phyloP scores from a whole-genome alignment of 1,139 yeast genomes.

The Debaryomyces robertsiae region DNA sequence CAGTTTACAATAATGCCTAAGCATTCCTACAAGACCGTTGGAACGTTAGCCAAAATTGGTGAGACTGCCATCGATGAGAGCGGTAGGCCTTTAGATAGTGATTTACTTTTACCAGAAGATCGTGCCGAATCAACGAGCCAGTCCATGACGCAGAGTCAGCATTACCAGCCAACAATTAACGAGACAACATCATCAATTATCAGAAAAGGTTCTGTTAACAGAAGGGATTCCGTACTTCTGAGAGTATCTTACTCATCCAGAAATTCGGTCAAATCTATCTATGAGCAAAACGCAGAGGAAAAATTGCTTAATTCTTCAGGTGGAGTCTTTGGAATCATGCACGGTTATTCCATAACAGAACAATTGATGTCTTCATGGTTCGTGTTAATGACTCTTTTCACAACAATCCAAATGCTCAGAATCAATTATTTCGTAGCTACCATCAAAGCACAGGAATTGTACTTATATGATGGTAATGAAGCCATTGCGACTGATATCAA shows the following conservation, averaged over 20 bases:
- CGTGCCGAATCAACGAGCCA: conserved; percentile 19
- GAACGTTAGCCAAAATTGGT: conserved; percentile 64
- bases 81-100: conserved; percentile 51
- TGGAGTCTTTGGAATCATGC: conserved; percentile 85
- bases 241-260: conserved; percentile 36
- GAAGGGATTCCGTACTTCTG: conserved; percentile 43
- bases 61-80: conserved; percentile 72
- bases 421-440: conserved; percentile 93
- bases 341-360: conserved; percentile 58
- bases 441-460: conserved; percentile 74
- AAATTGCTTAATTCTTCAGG: conserved; percentile 58
- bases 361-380: conserved; percentile 84
- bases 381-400: conserved; percentile 69
- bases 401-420: conserved; percentile 85
- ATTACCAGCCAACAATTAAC: conserved; percentile 40
- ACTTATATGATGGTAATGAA: conserved; percentile 54
- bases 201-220: conserved; percentile 34
- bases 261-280: conserved; percentile 52
- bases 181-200: conserved; percentile 47
- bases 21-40: conserved; percentile 71
- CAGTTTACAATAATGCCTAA: conserved; percentile 80
- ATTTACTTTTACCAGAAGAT: conserved; percentile 40
- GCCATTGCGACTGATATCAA: conserved; percentile 61
- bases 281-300: conserved; percentile 65
- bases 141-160: conserved; percentile 8